Evolutionary conservation across 371 early-diverging fungal genomes (phyloP).

Genomic region (Parasitella parasitica): DNA sequence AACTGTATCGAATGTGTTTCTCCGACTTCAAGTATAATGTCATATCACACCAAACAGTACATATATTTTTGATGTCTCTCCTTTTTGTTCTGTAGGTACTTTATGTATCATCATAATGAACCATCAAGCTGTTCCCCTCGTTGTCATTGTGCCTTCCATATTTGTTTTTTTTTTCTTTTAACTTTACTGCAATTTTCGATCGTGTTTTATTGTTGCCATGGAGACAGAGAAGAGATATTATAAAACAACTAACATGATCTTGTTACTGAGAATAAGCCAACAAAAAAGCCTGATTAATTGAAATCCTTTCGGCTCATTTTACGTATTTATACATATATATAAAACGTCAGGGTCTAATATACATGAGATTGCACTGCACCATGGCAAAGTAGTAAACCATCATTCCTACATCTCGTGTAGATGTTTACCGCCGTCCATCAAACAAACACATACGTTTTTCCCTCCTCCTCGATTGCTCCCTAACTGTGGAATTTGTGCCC

Average conservation of each 20-base stretch:
- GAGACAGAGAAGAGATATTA: too few species aligned
- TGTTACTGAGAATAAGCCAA: background rate
- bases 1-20: background rate
- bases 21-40: background rate
- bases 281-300: background rate
- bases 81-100: background rate
- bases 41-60: constrained; percentile 2
- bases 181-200: background rate
- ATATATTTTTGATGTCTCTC: constrained; percentile 1
- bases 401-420: constrained; percentile 4
- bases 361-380: background rate
- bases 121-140: constrained; percentile 1
- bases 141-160: constrained; percentile 18
- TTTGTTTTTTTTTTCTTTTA: background rate
- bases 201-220: background rate
- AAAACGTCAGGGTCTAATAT: background rate
- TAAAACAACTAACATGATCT: background rate
- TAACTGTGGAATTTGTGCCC: constrained; percentile 13
- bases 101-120: background rate
- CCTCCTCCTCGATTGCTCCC: background rate
- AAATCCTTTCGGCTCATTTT: background rate
- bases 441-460: constrained; percentile 1
- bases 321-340: background rate
- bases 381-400: background rate
- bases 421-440: constrained; percentile 15